phyloP scores from a whole-genome alignment of 495 filamentous ascomycete species.

The Pyrenula massariospora region DNA sequence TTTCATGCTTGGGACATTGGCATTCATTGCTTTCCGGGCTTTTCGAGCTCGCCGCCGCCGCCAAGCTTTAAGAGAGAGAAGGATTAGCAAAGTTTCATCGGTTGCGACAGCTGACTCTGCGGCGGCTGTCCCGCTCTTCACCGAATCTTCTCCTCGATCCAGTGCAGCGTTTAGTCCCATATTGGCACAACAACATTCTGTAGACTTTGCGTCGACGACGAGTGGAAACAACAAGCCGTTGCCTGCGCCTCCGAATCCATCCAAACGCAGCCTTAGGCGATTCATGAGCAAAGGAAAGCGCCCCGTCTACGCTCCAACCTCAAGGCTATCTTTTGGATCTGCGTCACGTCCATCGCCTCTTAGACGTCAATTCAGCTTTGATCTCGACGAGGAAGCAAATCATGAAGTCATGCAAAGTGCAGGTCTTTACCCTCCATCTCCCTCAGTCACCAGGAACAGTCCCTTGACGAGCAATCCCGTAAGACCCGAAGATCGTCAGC shows the following conservation, averaged over 20 bases:
- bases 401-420: not conserved
- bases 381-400: not conserved
- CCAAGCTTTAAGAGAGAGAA: not conserved
- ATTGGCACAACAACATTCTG: not conserved
- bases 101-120: not conserved
- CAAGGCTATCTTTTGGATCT: not conserved
- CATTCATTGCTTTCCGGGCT: not conserved
- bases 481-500: not conserved
- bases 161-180: not conserved
- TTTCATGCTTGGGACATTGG: not conserved
- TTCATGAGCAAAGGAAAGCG: not conserved
- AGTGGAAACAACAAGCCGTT: not conserved
- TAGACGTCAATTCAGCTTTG: not conserved
- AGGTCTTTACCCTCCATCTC: not conserved
- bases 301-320: not conserved
- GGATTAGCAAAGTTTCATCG: not conserved
- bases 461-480: not conserved
- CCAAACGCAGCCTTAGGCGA: not conserved
- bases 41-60: not conserved
- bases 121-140: not conserved
- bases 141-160: not conserved
- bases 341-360: not conserved
- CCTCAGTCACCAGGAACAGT: not conserved
- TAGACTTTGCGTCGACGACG: not conserved
- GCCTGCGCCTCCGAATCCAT: not conserved